These are phyloP conservation scores for Macrolepiota fuliginosa DNA, from an alignment of 768 basidiomycete species.

Conservation along the genomic window DNA sequence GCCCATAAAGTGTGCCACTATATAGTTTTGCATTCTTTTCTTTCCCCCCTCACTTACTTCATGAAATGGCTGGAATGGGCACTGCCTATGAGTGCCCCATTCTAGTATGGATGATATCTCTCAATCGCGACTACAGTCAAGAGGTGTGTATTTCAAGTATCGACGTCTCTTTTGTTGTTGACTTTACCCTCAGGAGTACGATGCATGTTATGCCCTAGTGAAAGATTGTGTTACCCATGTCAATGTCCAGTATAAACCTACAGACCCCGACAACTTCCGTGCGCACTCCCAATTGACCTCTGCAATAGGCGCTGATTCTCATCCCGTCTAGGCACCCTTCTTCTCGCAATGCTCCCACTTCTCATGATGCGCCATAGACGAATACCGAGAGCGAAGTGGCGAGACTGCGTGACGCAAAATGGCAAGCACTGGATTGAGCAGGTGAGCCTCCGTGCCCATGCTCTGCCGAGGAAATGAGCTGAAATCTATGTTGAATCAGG, in stretches of 20 bases:
- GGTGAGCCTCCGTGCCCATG: conserved; percentile 28
- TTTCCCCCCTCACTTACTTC: too few relatives aligned
- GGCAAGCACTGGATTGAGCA: conserved; percentile 87
- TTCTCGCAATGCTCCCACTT: conserved; percentile 75
- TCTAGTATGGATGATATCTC: conserved; percentile 77
- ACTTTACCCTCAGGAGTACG: conserved; percentile 58
- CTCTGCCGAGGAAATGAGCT: too few relatives aligned
- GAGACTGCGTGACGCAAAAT: conserved; percentile 52
- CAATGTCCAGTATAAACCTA: conserved; percentile 50
- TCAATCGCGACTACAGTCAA: conserved; percentile 70
- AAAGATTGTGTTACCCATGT: conserved; percentile 59
- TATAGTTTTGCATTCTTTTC: too few relatives aligned
- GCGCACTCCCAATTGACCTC: conserved; percentile 25
- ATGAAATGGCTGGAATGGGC: neutral
- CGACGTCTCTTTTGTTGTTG: conserved; percentile 10
- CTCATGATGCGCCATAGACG: conserved; percentile 86
- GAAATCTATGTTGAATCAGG: conserved; percentile 31
- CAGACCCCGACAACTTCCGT: conserved; percentile 67
- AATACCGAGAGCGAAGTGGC: conserved; percentile 74
- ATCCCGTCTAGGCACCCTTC: conserved; percentile 51
- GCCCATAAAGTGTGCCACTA: too few relatives aligned
- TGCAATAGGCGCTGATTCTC: conserved; percentile 6
- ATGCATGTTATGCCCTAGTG: conserved; percentile 60
- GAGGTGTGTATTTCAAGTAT: conserved; percentile 40
- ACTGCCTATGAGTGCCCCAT: conserved; percentile 51